Evolutionary conservation across 441 rosid genomes (phyloP), one percentile per base, ranked within the genome.

Genomic region (Eutrema salsugineum): DNA sequence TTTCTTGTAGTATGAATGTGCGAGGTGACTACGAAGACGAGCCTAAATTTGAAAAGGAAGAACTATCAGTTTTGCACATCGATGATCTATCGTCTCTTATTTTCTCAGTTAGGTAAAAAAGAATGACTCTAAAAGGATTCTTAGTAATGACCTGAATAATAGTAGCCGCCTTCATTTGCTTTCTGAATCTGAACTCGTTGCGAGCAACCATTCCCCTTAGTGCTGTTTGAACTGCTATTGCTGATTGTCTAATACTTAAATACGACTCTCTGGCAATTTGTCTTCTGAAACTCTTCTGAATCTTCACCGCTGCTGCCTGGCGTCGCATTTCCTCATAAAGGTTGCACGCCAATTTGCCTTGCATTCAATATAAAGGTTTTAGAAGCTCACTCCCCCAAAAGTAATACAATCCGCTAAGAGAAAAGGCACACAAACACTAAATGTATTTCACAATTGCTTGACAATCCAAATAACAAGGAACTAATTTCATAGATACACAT

Each of bases 141-240:
- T 56, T n/a, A 54, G 63, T 54, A 44, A 30, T 17, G 47, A 96
- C 99, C 99, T 96, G 98, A 60, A 96, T 83, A 64, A 82, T 82
- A 62, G 85, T 88, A 75, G 99, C 90, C 68, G 99, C 99, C 88
- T 89, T 94, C 43, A 97, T 96, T 85, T 86, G 98, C 87, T 84
- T 90, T 86, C 96, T 84, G 82, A 87, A 89, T 82, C 98, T 87
- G 79, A 90, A 96, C 68, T 90, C 99, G 84, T 89, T 83, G 68
- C 95, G 95, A 80, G 99, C 98, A 76, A 84, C 85, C 99, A 96
- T 94, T 51, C 96, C 90, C 81, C 98, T 90, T 72, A 94, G 85
- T 54, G 97, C 94, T 39, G 98, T 88, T 88, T 96, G 99, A 81
- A 94, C 77, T 54, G 81, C 78, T 50, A 92, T 79, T 32, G 95